phyloP scores from a whole-genome alignment of 75 land plant genomes.

The Sequoiadendron giganteum region DNA sequence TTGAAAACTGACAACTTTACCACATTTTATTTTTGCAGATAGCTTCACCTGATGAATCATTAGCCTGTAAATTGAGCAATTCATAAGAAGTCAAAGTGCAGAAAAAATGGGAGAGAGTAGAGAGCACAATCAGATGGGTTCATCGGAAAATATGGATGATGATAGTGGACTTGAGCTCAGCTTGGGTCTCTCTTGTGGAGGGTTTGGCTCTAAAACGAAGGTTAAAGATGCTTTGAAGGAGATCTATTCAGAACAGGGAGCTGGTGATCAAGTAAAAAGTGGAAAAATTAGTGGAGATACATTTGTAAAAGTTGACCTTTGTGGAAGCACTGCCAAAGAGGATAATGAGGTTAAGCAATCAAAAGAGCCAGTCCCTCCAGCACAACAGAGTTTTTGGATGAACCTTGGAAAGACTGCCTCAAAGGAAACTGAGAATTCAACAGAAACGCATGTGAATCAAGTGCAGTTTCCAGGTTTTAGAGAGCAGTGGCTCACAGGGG shows the following conservation, averaged over 20 bases:
- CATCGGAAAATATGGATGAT: constrained; percentile 44
- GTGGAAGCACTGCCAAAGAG: constrained; percentile 19
- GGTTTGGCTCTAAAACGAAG: constrained; percentile 39
- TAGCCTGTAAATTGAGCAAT: background rate
- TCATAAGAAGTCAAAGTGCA: background rate
- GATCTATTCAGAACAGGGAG: constrained; percentile 28
- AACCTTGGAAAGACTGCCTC: constrained; percentile 17
- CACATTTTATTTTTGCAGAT: background rate
- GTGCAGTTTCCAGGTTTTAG: constrained; percentile 7
- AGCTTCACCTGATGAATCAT: background rate
- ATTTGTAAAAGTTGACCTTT: constrained; percentile 30
- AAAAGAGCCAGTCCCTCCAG: constrained; percentile 14
- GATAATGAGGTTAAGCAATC: constrained; percentile 15
- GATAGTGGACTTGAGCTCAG: constrained; percentile 69
- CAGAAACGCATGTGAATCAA: constrained; percentile 11
- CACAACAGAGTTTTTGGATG: constrained; percentile 34
- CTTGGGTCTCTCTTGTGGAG: constrained; percentile 60
- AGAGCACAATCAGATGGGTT: constrained; percentile 2
- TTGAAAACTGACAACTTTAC: background rate
- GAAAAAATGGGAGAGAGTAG: constrained; percentile 6
- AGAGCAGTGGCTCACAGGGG: constrained; percentile 11
- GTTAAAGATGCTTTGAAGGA: constrained; percentile 26
- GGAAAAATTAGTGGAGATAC: constrained; percentile 14
- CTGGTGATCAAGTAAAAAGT: constrained; percentile 14
- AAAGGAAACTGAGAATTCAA: constrained; percentile 18